phyloP scores from a whole-genome alignment of 177 flowering plant genomes.

The Telopea speciosissima region DNA sequence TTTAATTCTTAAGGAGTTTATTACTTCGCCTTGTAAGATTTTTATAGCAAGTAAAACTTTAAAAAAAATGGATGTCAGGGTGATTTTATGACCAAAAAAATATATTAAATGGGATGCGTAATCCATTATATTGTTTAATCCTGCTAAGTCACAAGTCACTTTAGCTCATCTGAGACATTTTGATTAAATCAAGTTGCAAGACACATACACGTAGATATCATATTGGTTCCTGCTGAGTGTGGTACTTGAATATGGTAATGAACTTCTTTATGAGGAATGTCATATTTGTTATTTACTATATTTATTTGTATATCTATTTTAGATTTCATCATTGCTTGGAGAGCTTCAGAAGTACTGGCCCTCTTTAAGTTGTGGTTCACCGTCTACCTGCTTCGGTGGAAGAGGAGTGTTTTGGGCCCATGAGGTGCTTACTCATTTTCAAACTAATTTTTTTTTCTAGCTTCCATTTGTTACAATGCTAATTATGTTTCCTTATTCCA shows the following conservation, averaged over 20 bases:
- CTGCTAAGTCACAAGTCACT: neutral
- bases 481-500: conserved; percentile 20
- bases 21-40: no score
- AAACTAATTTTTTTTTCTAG: neutral
- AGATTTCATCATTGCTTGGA: conserved; percentile 56
- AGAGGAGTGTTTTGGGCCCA: conserved; percentile 86
- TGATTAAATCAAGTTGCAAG: neutral
- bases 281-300: neutral
- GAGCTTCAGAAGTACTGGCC: conserved; percentile 77
- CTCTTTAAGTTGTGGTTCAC: conserved; percentile 54
- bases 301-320: conserved; percentile 13
- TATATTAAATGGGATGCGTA: no score
- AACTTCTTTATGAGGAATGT: neutral
- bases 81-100: no score
- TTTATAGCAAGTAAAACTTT: no score
- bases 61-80: no score
- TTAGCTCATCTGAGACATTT: neutral
- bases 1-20: no score
- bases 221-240: neutral
- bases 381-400: conserved; percentile 56
- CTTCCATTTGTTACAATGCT: conserved; percentile 15
- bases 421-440: conserved; percentile 46
- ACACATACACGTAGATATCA: neutral
- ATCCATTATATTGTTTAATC: no score
- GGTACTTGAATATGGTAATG: neutral